phyloP scores from a whole-genome alignment of 179 eudicot genomes.

The Drosera spatulata region DNA sequence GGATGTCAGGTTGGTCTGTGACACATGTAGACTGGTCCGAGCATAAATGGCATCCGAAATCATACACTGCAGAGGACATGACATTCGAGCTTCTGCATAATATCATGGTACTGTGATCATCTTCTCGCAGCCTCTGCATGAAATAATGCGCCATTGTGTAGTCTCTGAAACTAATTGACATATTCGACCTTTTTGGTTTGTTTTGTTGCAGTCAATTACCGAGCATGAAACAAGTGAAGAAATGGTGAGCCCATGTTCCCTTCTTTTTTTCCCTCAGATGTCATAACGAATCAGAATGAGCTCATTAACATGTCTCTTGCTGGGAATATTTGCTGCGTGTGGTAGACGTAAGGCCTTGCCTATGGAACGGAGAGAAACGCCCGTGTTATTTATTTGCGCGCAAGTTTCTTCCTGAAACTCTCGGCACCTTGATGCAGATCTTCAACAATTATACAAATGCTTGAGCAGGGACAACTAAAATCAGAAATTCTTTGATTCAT shows the following conservation, averaged over 20 bases:
- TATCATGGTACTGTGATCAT: constrained; percentile 43
- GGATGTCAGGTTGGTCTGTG: constrained; percentile 93
- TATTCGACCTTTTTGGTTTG: background rate
- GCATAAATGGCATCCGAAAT: constrained; percentile 96
- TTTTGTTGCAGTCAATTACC: constrained; percentile 57
- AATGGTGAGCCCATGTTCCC: constrained; percentile 28
- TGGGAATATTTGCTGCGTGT: constrained; percentile 40
- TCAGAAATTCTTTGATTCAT: background rate
- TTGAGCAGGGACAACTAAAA: background rate
- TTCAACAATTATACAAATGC: constrained; percentile 65
- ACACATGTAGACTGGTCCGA: constrained; percentile 99
- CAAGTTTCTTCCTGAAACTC: constrained; percentile 84
- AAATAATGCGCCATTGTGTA: no score
- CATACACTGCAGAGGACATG: constrained; percentile 60
- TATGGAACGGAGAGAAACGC: constrained; percentile 82
- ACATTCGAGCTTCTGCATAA: constrained; percentile 55
- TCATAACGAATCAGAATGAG: no score
- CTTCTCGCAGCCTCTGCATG: background rate
- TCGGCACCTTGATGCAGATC: constrained; percentile 46
- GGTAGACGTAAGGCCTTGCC: constrained; percentile 46
- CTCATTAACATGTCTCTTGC: background rate
- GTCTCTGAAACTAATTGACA: no score
- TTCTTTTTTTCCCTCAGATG: no score
- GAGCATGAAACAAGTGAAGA: constrained; percentile 82
- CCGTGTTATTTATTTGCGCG: constrained; percentile 92